phyloP scores from a whole-genome alignment of 2,329 filamentous ascomycete species.

The Pseudocercospora eumusae region DNA sequence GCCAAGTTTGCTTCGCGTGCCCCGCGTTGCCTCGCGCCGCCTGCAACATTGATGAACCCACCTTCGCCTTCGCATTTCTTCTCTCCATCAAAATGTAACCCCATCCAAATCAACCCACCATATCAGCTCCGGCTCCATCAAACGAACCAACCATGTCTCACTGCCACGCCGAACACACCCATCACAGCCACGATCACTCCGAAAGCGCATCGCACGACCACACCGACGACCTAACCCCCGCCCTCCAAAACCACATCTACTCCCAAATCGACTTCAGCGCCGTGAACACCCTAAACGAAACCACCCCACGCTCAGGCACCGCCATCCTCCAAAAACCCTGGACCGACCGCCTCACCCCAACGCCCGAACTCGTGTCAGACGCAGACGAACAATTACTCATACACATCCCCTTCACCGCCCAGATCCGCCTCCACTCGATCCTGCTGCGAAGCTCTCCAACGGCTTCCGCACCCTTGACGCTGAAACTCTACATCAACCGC shows the following conservation, averaged over 20 bases:
- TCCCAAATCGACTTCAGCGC: conserved; percentile 87
- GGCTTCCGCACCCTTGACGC: conserved; percentile 71
- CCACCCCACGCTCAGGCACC: conserved; percentile 65
- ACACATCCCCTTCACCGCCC: conserved; percentile 89
- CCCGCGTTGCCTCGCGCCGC: too few relatives aligned
- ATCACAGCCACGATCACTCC: conserved; percentile 52
- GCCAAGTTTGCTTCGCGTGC: too few relatives aligned
- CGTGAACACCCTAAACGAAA: conserved; percentile 83
- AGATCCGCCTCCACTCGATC: conserved; percentile 89
- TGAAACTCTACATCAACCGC: conserved; percentile 86
- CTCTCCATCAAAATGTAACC: conserved; percentile 16
- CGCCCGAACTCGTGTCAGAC: conserved; percentile 80
- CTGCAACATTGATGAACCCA: conserved; percentile 6
- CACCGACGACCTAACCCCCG: conserved; percentile 87
- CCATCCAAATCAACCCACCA: neutral
- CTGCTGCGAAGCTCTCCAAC: conserved; percentile 77
- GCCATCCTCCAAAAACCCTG: conserved; percentile 87
- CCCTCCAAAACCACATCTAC: conserved; percentile 87
- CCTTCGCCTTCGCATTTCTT: neutral
- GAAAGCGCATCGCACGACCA: conserved; percentile 74
- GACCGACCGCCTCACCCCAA: conserved; percentile 70
- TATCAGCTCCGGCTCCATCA: conserved; percentile 19
- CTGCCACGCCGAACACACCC: conserved; percentile 51
- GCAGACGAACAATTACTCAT: conserved; percentile 93
- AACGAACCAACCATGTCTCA: conserved; percentile 42